phyloP scores from a whole-genome alignment of 805 yeast genomes.

The Tetrapisispora namnaoensis region DNA sequence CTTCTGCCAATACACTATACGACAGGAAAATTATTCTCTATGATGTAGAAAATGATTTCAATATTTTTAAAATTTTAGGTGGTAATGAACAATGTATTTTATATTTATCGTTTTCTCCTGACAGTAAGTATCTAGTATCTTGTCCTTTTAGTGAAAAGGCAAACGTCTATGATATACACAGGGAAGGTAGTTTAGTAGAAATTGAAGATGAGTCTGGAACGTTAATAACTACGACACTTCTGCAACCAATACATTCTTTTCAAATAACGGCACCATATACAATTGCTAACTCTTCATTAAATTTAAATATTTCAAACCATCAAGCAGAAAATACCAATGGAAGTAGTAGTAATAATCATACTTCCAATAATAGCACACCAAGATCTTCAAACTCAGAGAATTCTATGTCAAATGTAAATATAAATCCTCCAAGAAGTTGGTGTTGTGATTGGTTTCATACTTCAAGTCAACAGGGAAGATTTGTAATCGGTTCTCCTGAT shows the following conservation, averaged over 20 bases:
- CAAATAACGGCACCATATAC: slow-evolving; percentile 7
- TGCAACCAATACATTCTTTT: slow-evolving; percentile 24
- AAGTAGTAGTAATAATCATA: background rate
- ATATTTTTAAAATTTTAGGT: slow-evolving; percentile 29
- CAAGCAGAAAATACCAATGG: background rate
- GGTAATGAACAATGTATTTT: slow-evolving; percentile 48
- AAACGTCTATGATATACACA: slow-evolving; percentile 54
- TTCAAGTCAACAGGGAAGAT: slow-evolving; percentile 31
- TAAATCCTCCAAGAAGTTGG: slow-evolving; percentile 32
- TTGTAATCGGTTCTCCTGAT: slow-evolving; percentile 72
- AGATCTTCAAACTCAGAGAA: slow-evolving; percentile 1
- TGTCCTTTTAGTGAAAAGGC: slow-evolving; percentile 66
- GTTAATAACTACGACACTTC: slow-evolving; percentile 14
- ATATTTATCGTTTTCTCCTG: slow-evolving; percentile 67
- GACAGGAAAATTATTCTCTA: slow-evolving; percentile 54
- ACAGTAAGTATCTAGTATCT: slow-evolving; percentile 55
- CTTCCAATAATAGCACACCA: slow-evolving; percentile 1
- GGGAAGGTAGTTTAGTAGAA: slow-evolving; percentile 25
- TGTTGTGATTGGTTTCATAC: slow-evolving; percentile 65
- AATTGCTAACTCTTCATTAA: background rate
- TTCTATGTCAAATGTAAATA: slow-evolving; percentile 1
- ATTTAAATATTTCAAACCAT: background rate
- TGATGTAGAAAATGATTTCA: slow-evolving; percentile 44
- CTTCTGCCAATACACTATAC: slow-evolving; percentile 42
- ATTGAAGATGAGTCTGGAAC: slow-evolving; percentile 11